Evolutionary conservation across 2,329 filamentous ascomycete genomes (phyloP).

Genomic region (Penicillium polonicum): DNA sequence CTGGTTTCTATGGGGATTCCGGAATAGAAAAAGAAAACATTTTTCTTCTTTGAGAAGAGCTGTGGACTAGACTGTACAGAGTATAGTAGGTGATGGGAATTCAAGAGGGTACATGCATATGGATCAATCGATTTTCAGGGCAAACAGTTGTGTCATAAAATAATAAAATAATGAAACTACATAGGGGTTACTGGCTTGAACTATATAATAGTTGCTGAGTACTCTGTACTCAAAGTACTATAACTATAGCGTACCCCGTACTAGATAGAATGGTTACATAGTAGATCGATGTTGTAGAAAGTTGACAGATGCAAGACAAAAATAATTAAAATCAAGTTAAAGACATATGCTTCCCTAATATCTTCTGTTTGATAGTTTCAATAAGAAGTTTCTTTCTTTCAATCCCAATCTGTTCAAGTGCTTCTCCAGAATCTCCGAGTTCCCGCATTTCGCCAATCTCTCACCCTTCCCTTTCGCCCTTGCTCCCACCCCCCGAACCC

Average conservation of each 20-base stretch:
- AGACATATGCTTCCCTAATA: neutral
- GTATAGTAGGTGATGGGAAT: neutral
- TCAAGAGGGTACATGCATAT: neutral
- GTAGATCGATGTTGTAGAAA: neutral
- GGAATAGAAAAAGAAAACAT: constrained; percentile 10
- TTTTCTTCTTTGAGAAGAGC: neutral
- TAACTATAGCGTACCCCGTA: neutral
- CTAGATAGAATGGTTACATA: neutral
- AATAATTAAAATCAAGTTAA: too few relatives aligned
- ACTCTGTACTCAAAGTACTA: neutral
- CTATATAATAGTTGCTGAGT: neutral
- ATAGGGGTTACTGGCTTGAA: neutral
- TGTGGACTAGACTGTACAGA: neutral
- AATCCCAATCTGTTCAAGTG: constrained; percentile 4
- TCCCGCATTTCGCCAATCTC: constrained; percentile 14
- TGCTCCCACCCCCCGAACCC: constrained; percentile 15
- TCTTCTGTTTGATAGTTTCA: neutral
- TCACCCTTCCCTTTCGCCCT: constrained; percentile 18
- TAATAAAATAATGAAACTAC: neutral
- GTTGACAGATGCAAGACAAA: too few relatives aligned
- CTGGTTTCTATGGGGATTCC: constrained; percentile 11
- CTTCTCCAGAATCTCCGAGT: constrained; percentile 8
- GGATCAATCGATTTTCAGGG: neutral
- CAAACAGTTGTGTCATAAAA: neutral
- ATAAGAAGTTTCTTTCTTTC: neutral